Conservation (phyloP, 2,329 filamentous ascomycete genomes). For the Akanthomyces uredinophilus region DNA sequence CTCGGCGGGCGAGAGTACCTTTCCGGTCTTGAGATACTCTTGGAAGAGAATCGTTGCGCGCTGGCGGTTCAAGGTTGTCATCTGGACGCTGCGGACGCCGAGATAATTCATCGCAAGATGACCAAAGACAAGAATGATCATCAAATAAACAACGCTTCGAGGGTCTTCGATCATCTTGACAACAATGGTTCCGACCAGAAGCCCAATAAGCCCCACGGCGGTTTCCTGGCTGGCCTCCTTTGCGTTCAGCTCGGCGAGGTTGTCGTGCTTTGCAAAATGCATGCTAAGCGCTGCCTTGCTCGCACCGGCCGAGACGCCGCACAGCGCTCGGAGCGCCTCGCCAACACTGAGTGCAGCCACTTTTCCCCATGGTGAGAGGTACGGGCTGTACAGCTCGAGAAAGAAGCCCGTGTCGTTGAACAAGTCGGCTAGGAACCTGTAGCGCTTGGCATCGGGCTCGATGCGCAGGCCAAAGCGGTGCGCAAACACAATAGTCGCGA, state of each 20-base stretch:
- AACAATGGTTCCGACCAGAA: conserved; percentile 77
- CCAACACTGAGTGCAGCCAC: conserved; percentile 45
- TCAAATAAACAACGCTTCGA: conserved; percentile 65
- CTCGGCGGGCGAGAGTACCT: conserved; percentile 58
- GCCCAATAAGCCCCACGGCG: conserved; percentile 80
- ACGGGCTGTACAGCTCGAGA: conserved; percentile 76
- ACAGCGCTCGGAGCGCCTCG: conserved; percentile 57
- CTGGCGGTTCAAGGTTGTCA: conserved; percentile 81
- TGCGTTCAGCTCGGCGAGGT: conserved; percentile 88
- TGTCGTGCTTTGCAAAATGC: conserved; percentile 84
- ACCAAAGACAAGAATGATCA: conserved; percentile 65
- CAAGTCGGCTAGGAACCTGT: conserved; percentile 78
- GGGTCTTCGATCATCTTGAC: conserved; percentile 70
- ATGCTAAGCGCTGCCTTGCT: conserved; percentile 87
- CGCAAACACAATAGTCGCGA: conserved; percentile 83
- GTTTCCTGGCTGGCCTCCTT: conserved; percentile 96
- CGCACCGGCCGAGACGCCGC: conserved; percentile 84
- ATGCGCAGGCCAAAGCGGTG: conserved; percentile 75
- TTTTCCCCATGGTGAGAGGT: conserved; percentile 53
- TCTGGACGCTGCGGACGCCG: conserved; percentile 77
- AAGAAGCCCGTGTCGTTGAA: conserved; percentile 85
- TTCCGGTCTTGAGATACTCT: conserved; percentile 44
- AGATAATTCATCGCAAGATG: conserved; percentile 84
- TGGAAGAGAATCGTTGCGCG: conserved; percentile 74
- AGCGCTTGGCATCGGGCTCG: conserved; percentile 87